A percentile compares a stretch with the other conserved stretches of the same genome.
phyloP scores from a whole-genome alignment of 768 basidiomycete genomes.

The Leccinum broughii region DNA sequence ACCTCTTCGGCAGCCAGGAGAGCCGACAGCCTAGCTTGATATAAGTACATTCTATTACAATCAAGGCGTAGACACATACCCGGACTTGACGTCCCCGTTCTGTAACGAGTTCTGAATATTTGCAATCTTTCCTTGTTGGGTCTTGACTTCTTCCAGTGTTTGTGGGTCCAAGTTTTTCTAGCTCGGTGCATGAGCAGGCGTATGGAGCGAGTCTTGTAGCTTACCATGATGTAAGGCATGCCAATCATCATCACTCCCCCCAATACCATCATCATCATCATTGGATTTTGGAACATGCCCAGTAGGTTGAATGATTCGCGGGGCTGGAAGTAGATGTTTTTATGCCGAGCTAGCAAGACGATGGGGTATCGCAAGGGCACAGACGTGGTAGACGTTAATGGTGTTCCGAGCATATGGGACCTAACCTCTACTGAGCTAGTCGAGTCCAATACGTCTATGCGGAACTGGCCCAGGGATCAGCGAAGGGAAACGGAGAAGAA shows the following conservation, averaged over 20 bases:
- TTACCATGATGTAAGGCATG: constrained; percentile 76
- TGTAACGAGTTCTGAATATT: constrained; percentile 56
- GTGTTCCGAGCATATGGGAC: constrained; percentile 69
- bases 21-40: constrained; percentile 41
- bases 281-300: constrained; percentile 79
- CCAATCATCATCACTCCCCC: constrained; percentile 67
- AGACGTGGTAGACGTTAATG: constrained; percentile 57
- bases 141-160: constrained; percentile 61
- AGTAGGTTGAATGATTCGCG: constrained; percentile 71
- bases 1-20: constrained; percentile 44
- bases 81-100: constrained; percentile 57
- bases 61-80: constrained; percentile 42
- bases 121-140: constrained; percentile 57
- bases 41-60: constrained; percentile 6
- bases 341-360: constrained; percentile 51
- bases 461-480: constrained; percentile 46
- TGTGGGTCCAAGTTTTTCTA: constrained; percentile 81
- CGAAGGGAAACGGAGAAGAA: neutral
- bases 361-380: constrained; percentile 64
- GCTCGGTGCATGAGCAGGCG: constrained; percentile 9
- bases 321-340: constrained; percentile 65
- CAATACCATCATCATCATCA: constrained; percentile 78
- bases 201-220: neutral
- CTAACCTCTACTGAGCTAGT: constrained; percentile 50
- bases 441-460: constrained; percentile 59